Evolutionary conservation across 805 yeast genomes (phyloP), one percentile per base, ranked within the genome.

Genomic region (Pichia occidentalis): DNA sequence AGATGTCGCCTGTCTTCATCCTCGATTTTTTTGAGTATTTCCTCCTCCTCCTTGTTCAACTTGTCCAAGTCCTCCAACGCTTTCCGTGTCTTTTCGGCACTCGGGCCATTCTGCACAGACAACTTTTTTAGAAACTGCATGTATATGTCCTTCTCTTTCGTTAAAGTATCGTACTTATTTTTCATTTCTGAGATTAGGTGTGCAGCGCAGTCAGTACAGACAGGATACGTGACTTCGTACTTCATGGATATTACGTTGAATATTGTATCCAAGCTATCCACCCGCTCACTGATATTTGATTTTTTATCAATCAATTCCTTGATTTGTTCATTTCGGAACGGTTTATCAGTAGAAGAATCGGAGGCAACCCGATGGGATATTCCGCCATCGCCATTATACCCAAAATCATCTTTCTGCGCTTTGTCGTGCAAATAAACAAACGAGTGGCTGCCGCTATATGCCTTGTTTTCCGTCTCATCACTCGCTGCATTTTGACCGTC

Each of bases 121-220:
- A 92, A 61, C 47, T 80, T 80, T 44, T 77, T 78, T 31, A 90
- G 58, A 53, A 88, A 87, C 22, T 75, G 73, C 13, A 78, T 62
- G 54, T 87, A 92, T 2, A 75, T 71, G 35, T 87, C 95, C 46
- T 90, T 77, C 50, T 90, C 96, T 44, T 70, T 70, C 14, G 81
- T 73, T 5, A 80, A 72, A 39, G 76, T 83, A 43, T 83, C 90
- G 55, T 83, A 83, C 48, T 79, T 79, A 10, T 64, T 56, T 50
- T 78, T 80, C 56, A 86, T 67, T 40, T 78, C 79, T 8, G 73
- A 77, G 9, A 82, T 64, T 19, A 90, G 59, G 16, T 70, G 56
- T 29, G 70, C 75, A 6, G 92, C 82, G 57, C 98, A 92, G 30
- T 88, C 97, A 18, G 70, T 69, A 50, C 97, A 90, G 12, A 92